Conservation (phyloP, 2,329 filamentous ascomycete genomes). For the Pseudopyrenochaeta lycopersici region DNA sequence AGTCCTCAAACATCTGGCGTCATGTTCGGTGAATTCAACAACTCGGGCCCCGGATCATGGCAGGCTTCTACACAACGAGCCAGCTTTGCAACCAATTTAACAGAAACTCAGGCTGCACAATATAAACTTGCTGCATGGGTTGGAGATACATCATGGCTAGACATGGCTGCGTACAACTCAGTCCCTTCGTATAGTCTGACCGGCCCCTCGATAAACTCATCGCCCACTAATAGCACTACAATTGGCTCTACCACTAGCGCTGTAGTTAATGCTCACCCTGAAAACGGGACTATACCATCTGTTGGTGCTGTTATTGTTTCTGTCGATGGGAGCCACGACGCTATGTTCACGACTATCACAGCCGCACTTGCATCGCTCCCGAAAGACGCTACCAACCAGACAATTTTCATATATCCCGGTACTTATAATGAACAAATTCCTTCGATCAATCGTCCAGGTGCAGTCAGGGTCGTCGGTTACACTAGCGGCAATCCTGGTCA, state of each 20-base stretch:
- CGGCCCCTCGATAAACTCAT: constrained; percentile 4
- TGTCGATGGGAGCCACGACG: constrained; percentile 37
- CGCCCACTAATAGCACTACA: constrained; percentile 24
- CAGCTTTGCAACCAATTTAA: constrained; percentile 49
- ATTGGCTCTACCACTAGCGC: constrained; percentile 37
- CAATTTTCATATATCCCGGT: constrained; percentile 68
- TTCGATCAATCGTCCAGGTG: constrained; percentile 56
- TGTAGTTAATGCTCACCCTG: constrained; percentile 48
- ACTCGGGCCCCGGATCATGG: constrained; percentile 46
- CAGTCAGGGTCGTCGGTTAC: constrained; percentile 66
- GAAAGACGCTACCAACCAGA: constrained; percentile 54
- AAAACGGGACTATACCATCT: constrained; percentile 54
- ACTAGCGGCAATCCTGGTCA: constrained; percentile 56
- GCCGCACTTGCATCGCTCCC: constrained; percentile 49
- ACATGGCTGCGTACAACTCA: constrained; percentile 52
- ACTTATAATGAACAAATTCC: constrained; percentile 68
- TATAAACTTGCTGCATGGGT: constrained; percentile 52
- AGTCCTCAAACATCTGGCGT: constrained; percentile 46
- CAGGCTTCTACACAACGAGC: constrained; percentile 38
- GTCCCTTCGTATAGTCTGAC: constrained; percentile 35
- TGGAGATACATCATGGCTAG: constrained; percentile 54
- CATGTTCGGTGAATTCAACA: constrained; percentile 47
- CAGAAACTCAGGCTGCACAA: constrained; percentile 41
- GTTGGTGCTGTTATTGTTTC: constrained; percentile 55
- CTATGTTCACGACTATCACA: constrained; percentile 45